These are phyloP conservation scores for Trichoderma brevicompactum DNA, from an alignment of 2,329 filamentous ascomycete species.

Conservation along the genomic window DNA sequence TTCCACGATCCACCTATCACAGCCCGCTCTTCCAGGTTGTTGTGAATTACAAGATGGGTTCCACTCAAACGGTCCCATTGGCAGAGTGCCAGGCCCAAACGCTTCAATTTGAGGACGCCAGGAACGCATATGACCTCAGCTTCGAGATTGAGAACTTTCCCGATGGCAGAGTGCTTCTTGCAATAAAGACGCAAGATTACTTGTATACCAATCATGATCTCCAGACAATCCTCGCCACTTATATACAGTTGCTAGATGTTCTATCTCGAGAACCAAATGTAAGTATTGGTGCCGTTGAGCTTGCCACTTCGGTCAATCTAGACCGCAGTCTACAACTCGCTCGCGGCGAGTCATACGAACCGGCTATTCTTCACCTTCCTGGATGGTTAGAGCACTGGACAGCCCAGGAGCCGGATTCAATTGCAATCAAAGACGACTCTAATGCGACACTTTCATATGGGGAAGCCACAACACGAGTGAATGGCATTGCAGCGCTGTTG, in stretches of 20 bases:
- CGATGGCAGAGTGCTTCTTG: constrained; percentile 24
- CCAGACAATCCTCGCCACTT: constrained; percentile 13
- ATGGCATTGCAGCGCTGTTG: background rate
- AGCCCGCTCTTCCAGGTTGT: constrained; percentile 53
- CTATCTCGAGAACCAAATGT: constrained; percentile 1
- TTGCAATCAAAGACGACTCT: background rate
- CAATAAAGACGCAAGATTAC: background rate
- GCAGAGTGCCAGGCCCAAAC: constrained; percentile 33
- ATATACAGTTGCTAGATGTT: constrained; percentile 26
- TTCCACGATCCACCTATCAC: constrained; percentile 44
- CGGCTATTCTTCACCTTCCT: background rate
- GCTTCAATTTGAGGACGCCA: constrained; percentile 34
- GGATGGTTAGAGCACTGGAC: background rate
- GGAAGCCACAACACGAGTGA: background rate
- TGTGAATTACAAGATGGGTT: constrained; percentile 50
- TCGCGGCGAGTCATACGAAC: background rate
- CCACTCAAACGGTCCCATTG: constrained; percentile 36
- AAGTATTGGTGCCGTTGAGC: background rate
- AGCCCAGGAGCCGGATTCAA: background rate
- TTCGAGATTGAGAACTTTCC: constrained; percentile 29
- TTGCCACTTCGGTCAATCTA: background rate
- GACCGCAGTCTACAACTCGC: background rate
- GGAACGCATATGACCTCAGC: constrained; percentile 33
- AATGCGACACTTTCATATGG: background rate
- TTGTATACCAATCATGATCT: background rate